A percentile compares a stretch with the other conserved stretches of the same genome.
Conservation (phyloP, 2,329 filamentous ascomycete species). For the Pseudocercospora eumusae region DNA sequence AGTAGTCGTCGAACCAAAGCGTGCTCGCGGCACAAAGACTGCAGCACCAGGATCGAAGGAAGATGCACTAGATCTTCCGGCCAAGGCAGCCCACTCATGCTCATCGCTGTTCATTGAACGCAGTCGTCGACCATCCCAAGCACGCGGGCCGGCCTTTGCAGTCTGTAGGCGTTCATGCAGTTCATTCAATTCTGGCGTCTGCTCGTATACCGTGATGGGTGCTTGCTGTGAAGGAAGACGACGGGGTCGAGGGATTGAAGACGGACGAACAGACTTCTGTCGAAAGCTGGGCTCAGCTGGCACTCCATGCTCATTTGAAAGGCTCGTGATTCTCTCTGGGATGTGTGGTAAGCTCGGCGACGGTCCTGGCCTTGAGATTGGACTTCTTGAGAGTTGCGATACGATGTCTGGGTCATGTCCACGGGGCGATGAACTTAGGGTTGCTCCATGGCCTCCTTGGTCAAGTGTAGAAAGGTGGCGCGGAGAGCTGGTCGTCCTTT, state of each 20-base stretch:
- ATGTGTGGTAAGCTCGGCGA: slow-evolving; percentile 2
- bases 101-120: background rate
- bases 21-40: slow-evolving; percentile 34
- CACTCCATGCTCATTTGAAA: background rate
- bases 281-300: background rate
- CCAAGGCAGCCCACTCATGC: background rate
- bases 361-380: background rate
- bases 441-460: background rate
- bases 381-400: background rate
- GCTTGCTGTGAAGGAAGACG: background rate
- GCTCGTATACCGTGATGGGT: background rate
- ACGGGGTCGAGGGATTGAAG: slow-evolving; percentile 5
- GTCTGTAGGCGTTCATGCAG: background rate
- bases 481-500: background rate
- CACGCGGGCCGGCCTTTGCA: background rate
- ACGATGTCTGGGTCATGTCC: background rate
- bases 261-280: background rate
- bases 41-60: slow-evolving; percentile 35
- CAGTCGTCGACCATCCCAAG: background rate
- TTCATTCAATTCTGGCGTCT: background rate
- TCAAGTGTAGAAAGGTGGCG: background rate
- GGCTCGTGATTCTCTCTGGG: background rate
- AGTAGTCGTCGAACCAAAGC: slow-evolving; percentile 28
- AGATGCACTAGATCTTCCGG: slow-evolving; percentile 3
- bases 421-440: background rate